Conservation (phyloP, 2,329 filamentous ascomycete genomes). For the Cordyceps cateniannulata region DNA sequence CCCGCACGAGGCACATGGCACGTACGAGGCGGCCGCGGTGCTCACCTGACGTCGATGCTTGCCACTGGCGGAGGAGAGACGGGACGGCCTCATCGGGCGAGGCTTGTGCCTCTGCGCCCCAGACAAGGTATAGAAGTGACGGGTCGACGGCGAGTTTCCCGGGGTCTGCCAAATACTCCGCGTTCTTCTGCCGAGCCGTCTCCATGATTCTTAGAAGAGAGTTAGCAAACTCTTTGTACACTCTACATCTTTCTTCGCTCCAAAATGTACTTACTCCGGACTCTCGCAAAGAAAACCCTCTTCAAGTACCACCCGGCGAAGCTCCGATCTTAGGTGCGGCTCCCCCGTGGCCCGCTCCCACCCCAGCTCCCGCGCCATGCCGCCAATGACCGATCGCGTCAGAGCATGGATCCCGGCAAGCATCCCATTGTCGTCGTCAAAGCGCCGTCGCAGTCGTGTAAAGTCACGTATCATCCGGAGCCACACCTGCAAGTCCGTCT, state of each 20-base stretch:
- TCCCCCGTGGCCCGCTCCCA: conserved; percentile 75
- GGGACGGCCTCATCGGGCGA: not conserved
- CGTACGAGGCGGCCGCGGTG: not conserved
- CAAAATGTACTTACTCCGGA: conserved; percentile 55
- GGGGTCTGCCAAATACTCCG: not conserved
- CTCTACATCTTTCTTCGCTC: not conserved
- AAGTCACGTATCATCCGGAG: conserved; percentile 74
- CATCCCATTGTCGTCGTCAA: conserved; percentile 68
- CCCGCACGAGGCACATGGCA: not conserved
- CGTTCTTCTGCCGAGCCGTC: not conserved
- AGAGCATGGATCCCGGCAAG: conserved; percentile 76
- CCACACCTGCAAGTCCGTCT: conserved; percentile 85
- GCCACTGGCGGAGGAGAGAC: not conserved
- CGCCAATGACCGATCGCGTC: conserved; percentile 68
- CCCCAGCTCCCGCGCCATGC: conserved; percentile 77
- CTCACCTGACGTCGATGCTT: not conserved
- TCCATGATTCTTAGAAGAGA: not conserved
- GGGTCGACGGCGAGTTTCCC: not conserved
- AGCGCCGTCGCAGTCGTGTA: conserved; percentile 70
- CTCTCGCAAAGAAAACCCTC: conserved; percentile 73
- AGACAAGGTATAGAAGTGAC: not conserved
- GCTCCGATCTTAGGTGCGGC: conserved; percentile 71
- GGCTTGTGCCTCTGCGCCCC: not conserved
- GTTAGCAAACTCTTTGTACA: not conserved
- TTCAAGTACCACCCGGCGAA: conserved; percentile 74